Base-by-base conservation (phyloP, 768 basidiomycete genomes). In the Agaricus sinodeliciosus region DNA sequence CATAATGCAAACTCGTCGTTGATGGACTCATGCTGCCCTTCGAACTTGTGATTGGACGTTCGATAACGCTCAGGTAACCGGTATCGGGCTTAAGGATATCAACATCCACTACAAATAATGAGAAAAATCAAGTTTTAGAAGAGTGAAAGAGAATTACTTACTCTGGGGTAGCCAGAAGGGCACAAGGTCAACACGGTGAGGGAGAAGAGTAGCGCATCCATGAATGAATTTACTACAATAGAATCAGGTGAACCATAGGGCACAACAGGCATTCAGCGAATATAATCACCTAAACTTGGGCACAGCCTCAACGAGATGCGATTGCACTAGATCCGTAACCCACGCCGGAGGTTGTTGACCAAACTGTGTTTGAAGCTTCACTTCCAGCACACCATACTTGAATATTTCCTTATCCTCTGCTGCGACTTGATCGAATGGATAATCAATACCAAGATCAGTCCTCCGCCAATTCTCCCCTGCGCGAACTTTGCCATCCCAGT, bases 111-210 rank as follows among this genome's bases (percentile, higher is more conserved):
- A 53, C 19, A 35, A 12, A 11, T 3, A 42, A 34, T 15, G 27
- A 35, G 25, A 41, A 34, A 11, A 26, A 44, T 45, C 28, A 18
- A 48, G 1, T 15, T 35, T 34, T 31, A n/a, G 42, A 31, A 40
- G 22, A 22, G 22, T 22, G 22, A 44, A 46, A 11, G 9, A 45
- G 36, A 43, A 27, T 35, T 39, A 50, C 78, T 37, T 65, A 90
- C 89, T 96, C 65, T 98, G 94, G 4, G 94, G 94, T 5, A 94
- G 79, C 96, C 96, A 99, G 77, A 97, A 99, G 5, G 96, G 96
- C 34, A 99, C 89, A 19, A 99, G 79, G 62, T 97, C 90, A 42
- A 97, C 94, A 34, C 95, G 87, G 61, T 90, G 81, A 16, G 94
- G 94, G 9, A 98, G 69, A 0, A 98, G 76, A 1, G 93, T 94